A percentile compares a stretch with the other conserved stretches of the same genome.
Evolutionary conservation across 768 basidiomycete species (phyloP).

Genomic region (Lactarius sp.): DNA sequence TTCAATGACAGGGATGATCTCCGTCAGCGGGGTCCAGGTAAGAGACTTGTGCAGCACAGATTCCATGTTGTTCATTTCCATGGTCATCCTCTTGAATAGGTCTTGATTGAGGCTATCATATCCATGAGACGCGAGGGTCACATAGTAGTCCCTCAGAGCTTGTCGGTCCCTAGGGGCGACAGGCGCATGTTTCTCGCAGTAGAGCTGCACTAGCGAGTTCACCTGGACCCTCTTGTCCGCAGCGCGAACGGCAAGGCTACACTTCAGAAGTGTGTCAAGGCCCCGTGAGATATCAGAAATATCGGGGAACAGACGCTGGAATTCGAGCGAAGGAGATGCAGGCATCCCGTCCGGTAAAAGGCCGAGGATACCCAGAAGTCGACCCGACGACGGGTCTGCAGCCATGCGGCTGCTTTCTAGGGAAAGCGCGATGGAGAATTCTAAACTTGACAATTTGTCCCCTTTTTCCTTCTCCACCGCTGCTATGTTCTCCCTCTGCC

Average conservation of each 20-base stretch:
- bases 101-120: constrained; percentile 11
- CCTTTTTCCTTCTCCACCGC: constrained; percentile 19
- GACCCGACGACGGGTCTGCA: constrained; percentile 3
- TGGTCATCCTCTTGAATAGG: constrained; percentile 12
- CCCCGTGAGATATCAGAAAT: constrained; percentile 4
- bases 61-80: constrained; percentile 20
- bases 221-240: constrained; percentile 18
- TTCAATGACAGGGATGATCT: constrained; percentile 7
- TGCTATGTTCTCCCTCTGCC: constrained; percentile 18
- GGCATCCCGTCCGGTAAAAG: constrained; percentile 15
- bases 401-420: constrained; percentile 17
- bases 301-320: constrained; percentile 5
- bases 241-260: constrained; percentile 12
- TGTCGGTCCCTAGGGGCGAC: background rate
- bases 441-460: constrained; percentile 11
- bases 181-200: constrained; percentile 12
- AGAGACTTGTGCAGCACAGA: constrained; percentile 12
- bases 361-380: constrained; percentile 16
- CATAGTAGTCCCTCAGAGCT: constrained; percentile 16
- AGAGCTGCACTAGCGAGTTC: constrained; percentile 18
- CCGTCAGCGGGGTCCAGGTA: constrained; percentile 5
- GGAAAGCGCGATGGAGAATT: constrained; percentile 19
- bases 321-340: background rate
- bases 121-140: constrained; percentile 14
- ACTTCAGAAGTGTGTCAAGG: constrained; percentile 16